Percentiles rank a stretch among this genome's conserved stretches.
Evolutionary conservation across 179 eudicot species (phyloP).

Genomic region (Silene noctiflora): DNA sequence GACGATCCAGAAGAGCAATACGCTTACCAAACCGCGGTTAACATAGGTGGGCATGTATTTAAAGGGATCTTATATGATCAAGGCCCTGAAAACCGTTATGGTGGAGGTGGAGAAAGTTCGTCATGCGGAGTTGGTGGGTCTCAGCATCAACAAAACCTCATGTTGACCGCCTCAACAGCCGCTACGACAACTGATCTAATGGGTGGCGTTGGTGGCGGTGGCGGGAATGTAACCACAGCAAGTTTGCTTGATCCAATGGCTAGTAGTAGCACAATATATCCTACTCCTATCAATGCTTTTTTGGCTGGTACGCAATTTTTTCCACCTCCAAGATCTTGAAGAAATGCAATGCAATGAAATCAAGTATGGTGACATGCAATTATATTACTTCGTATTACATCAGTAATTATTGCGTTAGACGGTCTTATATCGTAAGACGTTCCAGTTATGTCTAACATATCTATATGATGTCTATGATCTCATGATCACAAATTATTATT

Average conservation of each 20-base stretch:
- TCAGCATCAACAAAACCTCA: slow-evolving; percentile 36
- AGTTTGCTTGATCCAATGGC: slow-evolving; percentile 43
- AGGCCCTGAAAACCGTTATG: slow-evolving; percentile 38
- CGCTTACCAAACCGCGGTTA: slow-evolving; percentile 68
- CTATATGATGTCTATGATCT: background rate
- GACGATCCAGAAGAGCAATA: slow-evolving; percentile 54
- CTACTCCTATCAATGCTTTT: slow-evolving; percentile 69
- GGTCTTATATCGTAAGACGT: no score
- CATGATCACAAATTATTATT: background rate
- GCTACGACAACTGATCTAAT: slow-evolving; percentile 24
- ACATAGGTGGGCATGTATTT: slow-evolving; percentile 63
- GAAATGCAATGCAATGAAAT: background rate
- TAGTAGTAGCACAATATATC: slow-evolving; percentile 34
- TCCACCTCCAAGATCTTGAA: slow-evolving; percentile 74
- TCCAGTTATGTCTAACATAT: background rate
- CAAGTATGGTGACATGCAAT: slow-evolving; percentile 1
- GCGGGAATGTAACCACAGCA: slow-evolving; percentile 15
- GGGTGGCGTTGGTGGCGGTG: slow-evolving; percentile 22
- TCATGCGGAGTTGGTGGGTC: slow-evolving; percentile 28
- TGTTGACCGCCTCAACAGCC: slow-evolving; percentile 24
- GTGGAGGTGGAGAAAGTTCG: slow-evolving; percentile 42
- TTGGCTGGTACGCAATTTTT: slow-evolving; percentile 90
- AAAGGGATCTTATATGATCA: slow-evolving; percentile 75
- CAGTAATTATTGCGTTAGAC: no score
- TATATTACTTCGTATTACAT: background rate